Evolutionary conservation across 2,329 filamentous ascomycete species (phyloP), one percentile per base, ranked within the genome.

Genomic region (Monosporascus sp.): DNA sequence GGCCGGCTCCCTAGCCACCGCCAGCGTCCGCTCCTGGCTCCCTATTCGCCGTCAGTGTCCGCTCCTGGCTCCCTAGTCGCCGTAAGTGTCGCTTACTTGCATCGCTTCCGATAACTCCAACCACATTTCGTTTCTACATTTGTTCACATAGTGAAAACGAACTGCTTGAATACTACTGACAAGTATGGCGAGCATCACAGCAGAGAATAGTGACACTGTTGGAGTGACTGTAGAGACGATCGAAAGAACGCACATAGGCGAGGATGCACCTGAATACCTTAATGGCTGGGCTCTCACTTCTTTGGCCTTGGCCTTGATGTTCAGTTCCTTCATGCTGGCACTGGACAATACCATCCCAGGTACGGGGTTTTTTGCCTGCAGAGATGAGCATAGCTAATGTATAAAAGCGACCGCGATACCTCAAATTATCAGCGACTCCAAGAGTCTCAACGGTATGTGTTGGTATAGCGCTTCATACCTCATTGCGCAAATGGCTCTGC

Each of bases 381-480:
- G 14, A 24, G 20, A 17, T 18, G 17, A 50, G 5, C 27, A 43
- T 24, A 43, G 2, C 37, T 41, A 22, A 50, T 50, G 2, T 31
- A 45, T 5, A 43, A 25, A 4, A 43, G 39, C 39, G 5, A 47
- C 27, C 20, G 48, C 48, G 35, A 50, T 50, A 39, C 48, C 37
- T n/a, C 37, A 39, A 18, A 67, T 68, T 52, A 67, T 64, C 15
- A 59, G 57, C 50, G 60, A 64, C 44, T 67, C 64, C 47, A 53
- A 58, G 17, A 62, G 58, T 15, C 59, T 65, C 24, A 52, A 60
- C 47, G 63, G 66, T 47, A 63, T 66, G 38, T 60, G 60, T n/a
- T 67, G 61, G 60, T 61, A 66, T 48, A 62, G 60, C 31, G 62
- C 61, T 47, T 55, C 63, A 22, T 66, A 65, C 55, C 56, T 65